Evolutionary conservation across 495 filamentous ascomycete genomes (phyloP).

Genomic region (Letharia lupina): DNA sequence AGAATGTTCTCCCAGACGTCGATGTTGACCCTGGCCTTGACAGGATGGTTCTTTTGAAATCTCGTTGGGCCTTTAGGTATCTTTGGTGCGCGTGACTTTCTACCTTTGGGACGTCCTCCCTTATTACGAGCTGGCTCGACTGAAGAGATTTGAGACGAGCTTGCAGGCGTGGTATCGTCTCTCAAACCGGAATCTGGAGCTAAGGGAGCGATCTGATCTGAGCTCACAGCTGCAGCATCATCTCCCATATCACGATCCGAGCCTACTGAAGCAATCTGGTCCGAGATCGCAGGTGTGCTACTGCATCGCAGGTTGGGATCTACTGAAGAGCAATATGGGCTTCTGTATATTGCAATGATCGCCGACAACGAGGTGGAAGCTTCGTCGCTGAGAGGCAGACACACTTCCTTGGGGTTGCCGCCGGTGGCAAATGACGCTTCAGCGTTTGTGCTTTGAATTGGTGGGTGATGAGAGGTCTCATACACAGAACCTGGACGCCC

Average conservation of each 20-base stretch:
- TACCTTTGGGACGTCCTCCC: conserved; percentile 12
- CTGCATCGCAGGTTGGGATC: not conserved
- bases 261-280: not conserved
- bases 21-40: conserved; percentile 2
- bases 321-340: not conserved
- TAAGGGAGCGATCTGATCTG: not conserved
- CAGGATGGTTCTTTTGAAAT: conserved; percentile 22
- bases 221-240: not conserved
- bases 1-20: conserved; percentile 25
- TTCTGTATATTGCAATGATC: too few relatives aligned
- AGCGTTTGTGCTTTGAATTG: not conserved
- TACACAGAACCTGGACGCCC: not conserved
- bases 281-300: not conserved
- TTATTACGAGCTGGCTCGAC: not conserved
- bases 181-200: not conserved
- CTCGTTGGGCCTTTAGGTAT: conserved; percentile 17
- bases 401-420: not conserved
- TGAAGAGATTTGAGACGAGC: not conserved
- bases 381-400: not conserved
- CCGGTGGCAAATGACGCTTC: not conserved
- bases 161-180: not conserved
- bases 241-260: not conserved
- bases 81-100: conserved; percentile 5
- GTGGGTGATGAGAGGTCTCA: not conserved
- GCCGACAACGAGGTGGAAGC: not conserved